These are phyloP conservation scores for Botrytis fabae DNA, from an alignment of 2,329 filamentous ascomycete species.

Conservation along the genomic window DNA sequence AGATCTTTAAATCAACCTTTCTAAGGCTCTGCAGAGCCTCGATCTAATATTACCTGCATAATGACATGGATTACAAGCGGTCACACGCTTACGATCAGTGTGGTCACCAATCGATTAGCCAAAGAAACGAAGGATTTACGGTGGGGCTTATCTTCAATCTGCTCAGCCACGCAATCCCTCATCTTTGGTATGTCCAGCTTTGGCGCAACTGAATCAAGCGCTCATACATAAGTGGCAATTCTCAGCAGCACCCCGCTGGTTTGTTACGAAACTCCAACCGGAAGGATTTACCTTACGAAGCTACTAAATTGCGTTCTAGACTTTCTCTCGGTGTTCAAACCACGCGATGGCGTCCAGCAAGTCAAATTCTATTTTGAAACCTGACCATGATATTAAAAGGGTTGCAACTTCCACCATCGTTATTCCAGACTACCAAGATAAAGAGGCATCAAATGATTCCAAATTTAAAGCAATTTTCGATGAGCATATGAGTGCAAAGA, in stretches of 20 bases:
- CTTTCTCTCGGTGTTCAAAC: no score
- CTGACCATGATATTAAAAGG: background rate
- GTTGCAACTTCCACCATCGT: no score
- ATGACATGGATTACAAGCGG: background rate
- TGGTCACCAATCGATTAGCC: background rate
- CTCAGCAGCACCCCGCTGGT: background rate
- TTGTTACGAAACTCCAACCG: background rate
- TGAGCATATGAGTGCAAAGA: constrained; percentile 4
- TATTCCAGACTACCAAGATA: background rate
- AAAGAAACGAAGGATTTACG: background rate
- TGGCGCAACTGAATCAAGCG: background rate
- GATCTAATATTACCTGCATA: background rate
- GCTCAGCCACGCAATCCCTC: background rate
- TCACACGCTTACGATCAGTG: background rate
- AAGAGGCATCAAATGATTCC: constrained; percentile 8
- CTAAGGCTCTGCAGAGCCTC: background rate
- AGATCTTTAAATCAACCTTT: constrained; percentile 7
- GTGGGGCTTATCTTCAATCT: background rate
- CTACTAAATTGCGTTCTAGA: background rate
- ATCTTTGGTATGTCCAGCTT: background rate
- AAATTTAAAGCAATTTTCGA: constrained; percentile 1
- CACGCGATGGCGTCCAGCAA: background rate
- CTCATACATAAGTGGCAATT: background rate
- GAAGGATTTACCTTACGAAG: background rate
- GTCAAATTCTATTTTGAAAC: background rate